Evolutionary conservation across 805 yeast genomes (phyloP), one percentile per base, ranked within the genome.

Genomic region (Starmerella apicola): DNA sequence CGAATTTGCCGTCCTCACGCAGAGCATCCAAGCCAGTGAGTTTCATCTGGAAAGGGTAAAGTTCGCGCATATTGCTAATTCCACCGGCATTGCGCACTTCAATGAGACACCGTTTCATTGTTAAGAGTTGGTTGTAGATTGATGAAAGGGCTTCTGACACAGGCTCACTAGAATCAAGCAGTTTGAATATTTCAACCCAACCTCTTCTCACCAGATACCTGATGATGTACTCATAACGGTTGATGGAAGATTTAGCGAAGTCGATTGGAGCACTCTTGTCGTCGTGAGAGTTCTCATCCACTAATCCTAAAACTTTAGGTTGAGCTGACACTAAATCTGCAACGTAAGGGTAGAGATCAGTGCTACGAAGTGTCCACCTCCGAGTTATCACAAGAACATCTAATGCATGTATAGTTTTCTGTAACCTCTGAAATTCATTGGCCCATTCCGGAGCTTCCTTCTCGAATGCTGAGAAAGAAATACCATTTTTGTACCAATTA

Each of bases 331-430:
- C 77, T 46, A 91, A 66, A 46, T 69, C 68, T 53, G 78, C 75
- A 60, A 85, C 94, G 57, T 81, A 86, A 36, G 71, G 69, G 62
- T 81, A 91, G 45, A 91, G 67, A 62, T 91, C 99, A 0, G 98
- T 91, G 54, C 86, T 95, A 55, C 99, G 74, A 63, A 91, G 66
- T 2, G 97, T 88, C 99, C 99, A 91, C 58, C 98, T 73, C 60
- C 95, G 77, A 3, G 98, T 91, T 33, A 91, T 75, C 51, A 88
- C 67, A 46, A 91, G 65, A 50, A 82, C 83, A 51, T 83, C 95
- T 45, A 91, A 68, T 16, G 78, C 77, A 19, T 74, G 67, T 57
- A 84, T 82, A 50, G 84, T 67, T 33, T 70, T 72, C 23, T 72
- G 63, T 49, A 91, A 65, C 43, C 72, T 68, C 36, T 72, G 68